Evolutionary conservation across 2,329 filamentous ascomycete species (phyloP), one percentile per base, ranked within the genome.

Genomic region (Trichoderma sp.): DNA sequence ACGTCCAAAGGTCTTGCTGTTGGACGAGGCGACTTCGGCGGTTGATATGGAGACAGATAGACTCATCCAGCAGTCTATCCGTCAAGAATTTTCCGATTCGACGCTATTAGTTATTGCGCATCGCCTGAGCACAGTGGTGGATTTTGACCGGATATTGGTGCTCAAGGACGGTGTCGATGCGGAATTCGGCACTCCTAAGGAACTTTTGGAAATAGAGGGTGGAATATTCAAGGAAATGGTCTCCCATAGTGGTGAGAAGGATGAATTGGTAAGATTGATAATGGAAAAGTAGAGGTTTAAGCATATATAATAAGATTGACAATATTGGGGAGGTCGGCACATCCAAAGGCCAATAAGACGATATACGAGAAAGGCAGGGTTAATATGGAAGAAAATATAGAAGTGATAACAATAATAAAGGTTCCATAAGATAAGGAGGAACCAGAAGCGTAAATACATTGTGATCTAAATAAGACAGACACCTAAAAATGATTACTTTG

Each of bases 71-170:
- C 82, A 86, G 4, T 86, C 83, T 56, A 91, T 92, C 71, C 82
- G 88, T n/a, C 85, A 88, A 72, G 88, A 90, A 74, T 91, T 91
- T 71, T 85, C 82, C 2, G 86, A 86, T 63, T 84, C 83, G 3
- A 91, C 89, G 1, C 78, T 92, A n/a, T 76, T 92, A 13, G 88
- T 91, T 6, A 91, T 92, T 72, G 90, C 90, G 4, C 90, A 92
- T 77, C 84, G 90, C 0, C 79, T 92, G 49, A 89, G 87, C 74
- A 92, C 90, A 0, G 90, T 92, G 76, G 88, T 87, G 3, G 89
- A 91, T 76, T 91, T 91, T 72, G 89, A 92, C 76, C 83, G 85
- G 69, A 89, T 92, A 70, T 78, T 91, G 11, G 89, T 92, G 1
- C 79, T 92, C 72, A 86, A 86, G 66, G 88, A 88, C 33, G 89